Evolutionary conservation across 179 eudicot species (phyloP).

Genomic region (Nepenthes alata): DNA sequence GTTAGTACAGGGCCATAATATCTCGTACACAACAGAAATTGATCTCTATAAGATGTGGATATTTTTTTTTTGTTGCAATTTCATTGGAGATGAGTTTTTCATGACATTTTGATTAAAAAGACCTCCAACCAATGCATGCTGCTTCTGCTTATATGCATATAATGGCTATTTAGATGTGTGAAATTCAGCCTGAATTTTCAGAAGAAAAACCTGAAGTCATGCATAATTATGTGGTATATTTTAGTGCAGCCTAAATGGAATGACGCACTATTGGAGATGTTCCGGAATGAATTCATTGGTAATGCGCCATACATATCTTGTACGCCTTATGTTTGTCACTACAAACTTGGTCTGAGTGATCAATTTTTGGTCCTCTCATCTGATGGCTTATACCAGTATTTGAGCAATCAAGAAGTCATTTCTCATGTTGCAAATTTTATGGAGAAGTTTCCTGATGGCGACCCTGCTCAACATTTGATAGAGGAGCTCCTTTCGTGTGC

Average conservation of each 20-base stretch:
- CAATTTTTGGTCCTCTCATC: constrained; percentile 95
- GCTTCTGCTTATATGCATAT: no score
- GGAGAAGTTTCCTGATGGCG: constrained; percentile 35
- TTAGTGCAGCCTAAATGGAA: constrained; percentile 73
- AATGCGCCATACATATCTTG: constrained; percentile 78
- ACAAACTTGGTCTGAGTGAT: constrained; percentile 67
- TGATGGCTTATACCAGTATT: constrained; percentile 22
- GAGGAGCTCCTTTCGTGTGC: constrained; percentile 96
- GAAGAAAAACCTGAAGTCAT: no score
- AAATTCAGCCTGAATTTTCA: no score
- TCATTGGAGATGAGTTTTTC: no score
- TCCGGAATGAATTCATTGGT: constrained; percentile 92
- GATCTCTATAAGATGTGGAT: no score
- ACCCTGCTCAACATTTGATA: constrained; percentile 90
- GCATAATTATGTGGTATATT: background rate
- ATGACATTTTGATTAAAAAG: no score
- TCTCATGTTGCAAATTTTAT: constrained; percentile 65
- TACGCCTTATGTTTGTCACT: constrained; percentile 76
- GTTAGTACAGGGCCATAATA: no score
- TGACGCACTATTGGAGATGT: constrained; percentile 78
- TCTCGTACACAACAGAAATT: no score
- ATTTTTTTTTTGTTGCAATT: no score
- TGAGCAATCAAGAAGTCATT: constrained; percentile 85
- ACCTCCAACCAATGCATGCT: no score
- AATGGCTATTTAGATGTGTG: no score